Evolutionary conservation across 75 land plant genomes (phyloP).

Genomic region (Pinus taeda): DNA sequence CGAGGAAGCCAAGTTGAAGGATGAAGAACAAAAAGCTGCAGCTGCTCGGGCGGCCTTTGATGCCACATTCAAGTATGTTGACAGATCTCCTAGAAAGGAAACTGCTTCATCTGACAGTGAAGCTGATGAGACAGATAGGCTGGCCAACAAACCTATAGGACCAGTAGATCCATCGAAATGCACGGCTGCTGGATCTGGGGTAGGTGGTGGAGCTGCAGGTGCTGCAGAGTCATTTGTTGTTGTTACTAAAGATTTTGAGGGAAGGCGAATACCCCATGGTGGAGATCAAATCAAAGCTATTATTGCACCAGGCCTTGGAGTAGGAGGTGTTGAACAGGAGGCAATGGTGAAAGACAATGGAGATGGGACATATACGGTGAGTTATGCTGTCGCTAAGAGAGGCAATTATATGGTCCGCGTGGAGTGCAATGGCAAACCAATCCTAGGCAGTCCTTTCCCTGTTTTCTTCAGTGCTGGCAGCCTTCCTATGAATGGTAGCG

Average conservation of each 20-base stretch:
- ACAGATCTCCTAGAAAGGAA: slow-evolving; percentile 15
- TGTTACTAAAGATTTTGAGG: slow-evolving; percentile 76
- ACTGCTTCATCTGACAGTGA: slow-evolving; percentile 58
- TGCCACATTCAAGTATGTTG: slow-evolving; percentile 81
- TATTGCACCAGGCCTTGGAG: slow-evolving; percentile 77
- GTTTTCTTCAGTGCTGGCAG: slow-evolving; percentile 91
- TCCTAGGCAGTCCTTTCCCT: slow-evolving; percentile 92
- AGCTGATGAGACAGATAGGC: slow-evolving; percentile 38
- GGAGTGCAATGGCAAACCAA: slow-evolving; percentile 73
- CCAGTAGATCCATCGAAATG: slow-evolving; percentile 89
- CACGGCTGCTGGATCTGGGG: slow-evolving; percentile 87
- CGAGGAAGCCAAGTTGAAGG: slow-evolving; percentile 94
- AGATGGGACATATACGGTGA: slow-evolving; percentile 84
- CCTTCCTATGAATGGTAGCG: slow-evolving; percentile 18
- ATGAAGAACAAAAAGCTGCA: slow-evolving; percentile 88
- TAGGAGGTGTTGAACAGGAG: slow-evolving; percentile 79
- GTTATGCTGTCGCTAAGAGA: slow-evolving; percentile 84
- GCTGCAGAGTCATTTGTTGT: slow-evolving; percentile 69
- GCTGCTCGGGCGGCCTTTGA: slow-evolving; percentile 96
- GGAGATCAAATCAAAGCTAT: slow-evolving; percentile 70
- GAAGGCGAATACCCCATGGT: slow-evolving; percentile 55
- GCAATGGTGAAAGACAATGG: slow-evolving; percentile 81
- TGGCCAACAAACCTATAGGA: slow-evolving; percentile 65
- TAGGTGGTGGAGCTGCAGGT: slow-evolving; percentile 85
- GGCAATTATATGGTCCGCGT: slow-evolving; percentile 93